phyloP scores from a whole-genome alignment of 2,329 filamentous ascomycete species.

The Chaetomium sp. region DNA sequence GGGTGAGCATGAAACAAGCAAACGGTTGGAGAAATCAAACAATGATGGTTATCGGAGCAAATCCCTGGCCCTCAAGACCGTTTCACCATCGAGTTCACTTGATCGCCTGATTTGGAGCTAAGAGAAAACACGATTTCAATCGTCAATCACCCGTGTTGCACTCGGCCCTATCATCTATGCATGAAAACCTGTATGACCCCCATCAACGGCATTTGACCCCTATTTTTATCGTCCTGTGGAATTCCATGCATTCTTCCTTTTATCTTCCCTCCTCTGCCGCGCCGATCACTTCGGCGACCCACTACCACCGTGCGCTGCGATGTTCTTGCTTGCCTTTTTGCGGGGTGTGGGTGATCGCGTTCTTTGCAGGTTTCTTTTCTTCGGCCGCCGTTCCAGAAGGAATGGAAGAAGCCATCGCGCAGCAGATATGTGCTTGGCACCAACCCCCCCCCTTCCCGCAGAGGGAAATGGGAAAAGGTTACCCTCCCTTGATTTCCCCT shows the following conservation, averaged over 20 bases:
- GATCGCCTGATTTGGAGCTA: neutral
- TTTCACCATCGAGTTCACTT: neutral
- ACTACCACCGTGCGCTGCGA: neutral
- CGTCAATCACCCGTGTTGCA: too few species aligned
- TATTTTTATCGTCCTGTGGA: conserved; percentile 3
- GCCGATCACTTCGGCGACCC: neutral
- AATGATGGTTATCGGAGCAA: neutral
- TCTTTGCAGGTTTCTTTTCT: too few species aligned
- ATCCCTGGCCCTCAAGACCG: neutral
- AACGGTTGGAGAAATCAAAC: conserved; percentile 3
- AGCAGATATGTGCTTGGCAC: too few species aligned
- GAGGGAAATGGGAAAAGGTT: neutral
- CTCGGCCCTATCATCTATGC: neutral
- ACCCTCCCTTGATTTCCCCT: neutral
- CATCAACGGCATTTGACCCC: conserved; percentile 2
- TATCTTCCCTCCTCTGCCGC: neutral
- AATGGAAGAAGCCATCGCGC: too few species aligned
- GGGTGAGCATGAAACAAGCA: conserved; percentile 7
- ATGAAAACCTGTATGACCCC: neutral
- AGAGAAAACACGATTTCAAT: too few species aligned
- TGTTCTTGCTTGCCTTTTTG: too few species aligned
- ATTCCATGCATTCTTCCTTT: neutral
- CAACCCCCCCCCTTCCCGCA: too few species aligned
- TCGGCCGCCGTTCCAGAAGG: too few species aligned
- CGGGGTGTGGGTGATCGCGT: too few species aligned